Evolutionary conservation across 176 grass and related monocot genomes (phyloP), one percentile per base, ranked within the genome.

Genomic region (Urochloa ruziziensis): DNA sequence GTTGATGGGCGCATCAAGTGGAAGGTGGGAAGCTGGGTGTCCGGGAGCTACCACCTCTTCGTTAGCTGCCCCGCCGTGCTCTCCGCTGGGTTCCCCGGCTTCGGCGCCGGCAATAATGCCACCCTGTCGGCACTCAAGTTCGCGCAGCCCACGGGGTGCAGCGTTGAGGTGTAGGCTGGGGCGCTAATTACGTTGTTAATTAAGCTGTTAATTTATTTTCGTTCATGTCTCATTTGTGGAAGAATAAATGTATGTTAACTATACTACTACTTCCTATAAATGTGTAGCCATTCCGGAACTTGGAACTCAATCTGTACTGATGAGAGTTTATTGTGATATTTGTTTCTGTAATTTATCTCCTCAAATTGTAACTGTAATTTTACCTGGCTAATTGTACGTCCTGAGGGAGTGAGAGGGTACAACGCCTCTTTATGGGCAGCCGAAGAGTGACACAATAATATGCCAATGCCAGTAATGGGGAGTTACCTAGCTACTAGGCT

Each of bases 1-100:
- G 64, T 86, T 1, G 86, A 82, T 7, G 93, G 90, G 11, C 67
- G 84, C 29, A 13, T 94, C 63, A 80, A 86, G 74, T 94, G 93
- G 93, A 92, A 88, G 82, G 88, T 96, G 53, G 91, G 91, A 1
- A 83, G 71, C 49, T 93, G 88, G 91, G 70, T 83, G 60, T 89
- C 94, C 70, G 83, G 91, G 0, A 77, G 73, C 49, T 96, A 93
- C 91, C 91, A 93, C 61, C 88, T 96, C 81, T 83, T 85, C 53
- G 91, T 85, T 81, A 91, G 56, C 87, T 96, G 94, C 85, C 94
- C 94, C 34, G 86, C 79, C 39, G 78, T 86, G 83, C 87, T 97
- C 39, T 61, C 82, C 18, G 24, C 57, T 0, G 71, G 27, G 9
- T 27, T 27, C 28, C 18, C 43, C n/a, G 61, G 66, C 3, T 34